A percentile compares a stretch with the other conserved stretches of the same genome.
Evolutionary conservation across 148 eudicot genomes (phyloP).

Genomic region (Arbutus unedo): DNA sequence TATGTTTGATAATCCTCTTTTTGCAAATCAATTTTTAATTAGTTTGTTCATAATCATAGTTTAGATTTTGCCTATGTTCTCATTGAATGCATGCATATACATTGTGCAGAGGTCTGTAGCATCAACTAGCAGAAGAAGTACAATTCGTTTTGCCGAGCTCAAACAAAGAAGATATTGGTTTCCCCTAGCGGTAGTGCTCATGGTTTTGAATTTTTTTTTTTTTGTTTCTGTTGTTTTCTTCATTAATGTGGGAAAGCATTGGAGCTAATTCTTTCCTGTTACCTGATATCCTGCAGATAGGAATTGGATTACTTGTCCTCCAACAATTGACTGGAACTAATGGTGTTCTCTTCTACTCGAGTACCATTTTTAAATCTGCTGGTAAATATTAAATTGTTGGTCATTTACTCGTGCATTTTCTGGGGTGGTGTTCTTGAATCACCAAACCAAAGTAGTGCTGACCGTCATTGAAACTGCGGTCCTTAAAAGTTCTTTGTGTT

Average conservation of each 20-base stretch:
- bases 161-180: slow-evolving; percentile 88
- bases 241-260: not conserved
- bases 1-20: not conserved
- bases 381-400: slow-evolving; percentile 37
- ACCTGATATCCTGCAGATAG: slow-evolving; percentile 55
- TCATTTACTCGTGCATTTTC: not conserved
- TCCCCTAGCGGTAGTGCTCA: slow-evolving; percentile 71
- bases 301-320: slow-evolving; percentile 77
- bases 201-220: slow-evolving; percentile 7
- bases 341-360: slow-evolving; percentile 89
- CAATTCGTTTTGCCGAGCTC: slow-evolving; percentile 74
- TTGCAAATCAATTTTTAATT: not conserved
- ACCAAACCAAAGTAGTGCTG: not conserved
- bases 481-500: not conserved
- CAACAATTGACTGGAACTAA: slow-evolving; percentile 90
- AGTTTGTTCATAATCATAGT: not conserved
- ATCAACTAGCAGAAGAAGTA: slow-evolving; percentile 67
- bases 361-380: slow-evolving; percentile 75
- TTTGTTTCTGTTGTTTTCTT: not conserved
- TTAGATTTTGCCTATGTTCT: slow-evolving; percentile 31
- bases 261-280: not conserved
- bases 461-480: slow-evolving; percentile 11
- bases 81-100: not conserved
- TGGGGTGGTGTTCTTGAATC: not conserved
- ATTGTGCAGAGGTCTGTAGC: slow-evolving; percentile 74